phyloP scores from a whole-genome alignment of 805 yeast genomes.

The Ogataea thermomethanolica region DNA sequence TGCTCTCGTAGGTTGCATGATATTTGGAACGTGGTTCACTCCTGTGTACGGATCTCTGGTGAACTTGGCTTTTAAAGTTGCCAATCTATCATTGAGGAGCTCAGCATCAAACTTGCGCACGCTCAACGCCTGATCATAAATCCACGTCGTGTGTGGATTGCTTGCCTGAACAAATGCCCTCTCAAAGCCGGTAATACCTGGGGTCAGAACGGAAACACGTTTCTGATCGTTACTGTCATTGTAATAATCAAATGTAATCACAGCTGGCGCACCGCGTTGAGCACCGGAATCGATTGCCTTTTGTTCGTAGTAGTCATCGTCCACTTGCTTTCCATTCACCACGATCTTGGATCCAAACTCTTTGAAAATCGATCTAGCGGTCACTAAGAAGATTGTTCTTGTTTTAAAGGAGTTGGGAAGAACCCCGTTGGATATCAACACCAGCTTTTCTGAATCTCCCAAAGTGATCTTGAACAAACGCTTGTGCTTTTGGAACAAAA shows the following conservation, averaged over 20 bases:
- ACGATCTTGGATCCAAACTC: constrained; percentile 90
- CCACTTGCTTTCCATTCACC: constrained; percentile 72
- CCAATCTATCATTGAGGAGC: constrained; percentile 54
- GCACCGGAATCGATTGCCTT: constrained; percentile 55
- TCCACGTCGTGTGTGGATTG: constrained; percentile 62
- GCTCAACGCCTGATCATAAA: constrained; percentile 78
- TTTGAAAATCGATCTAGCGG: constrained; percentile 83
- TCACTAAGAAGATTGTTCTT: constrained; percentile 81
- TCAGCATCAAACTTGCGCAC: constrained; percentile 67
- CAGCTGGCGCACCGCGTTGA: constrained; percentile 57
- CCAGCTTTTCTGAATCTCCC: constrained; percentile 74
- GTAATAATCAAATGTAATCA: constrained; percentile 27
- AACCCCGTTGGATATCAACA: constrained; percentile 72
- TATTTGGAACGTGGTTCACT: constrained; percentile 64
- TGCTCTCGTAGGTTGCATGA: constrained; percentile 66
- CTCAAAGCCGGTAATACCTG: constrained; percentile 34
- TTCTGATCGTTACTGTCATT: constrained; percentile 22
- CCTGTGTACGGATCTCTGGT: constrained; percentile 82
- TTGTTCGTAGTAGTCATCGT: constrained; percentile 86
- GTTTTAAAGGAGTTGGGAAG: constrained; percentile 91
- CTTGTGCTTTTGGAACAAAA: constrained; percentile 83
- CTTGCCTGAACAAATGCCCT: constrained; percentile 33
- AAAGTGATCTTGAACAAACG: constrained; percentile 70
- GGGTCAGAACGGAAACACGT: constrained; percentile 12
- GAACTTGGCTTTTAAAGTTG: constrained; percentile 50